A percentile compares a stretch with the other conserved stretches of the same genome.
phyloP scores from a whole-genome alignment of 169 alveolate genomes.

The Plasmodium chabaudi region DNA sequence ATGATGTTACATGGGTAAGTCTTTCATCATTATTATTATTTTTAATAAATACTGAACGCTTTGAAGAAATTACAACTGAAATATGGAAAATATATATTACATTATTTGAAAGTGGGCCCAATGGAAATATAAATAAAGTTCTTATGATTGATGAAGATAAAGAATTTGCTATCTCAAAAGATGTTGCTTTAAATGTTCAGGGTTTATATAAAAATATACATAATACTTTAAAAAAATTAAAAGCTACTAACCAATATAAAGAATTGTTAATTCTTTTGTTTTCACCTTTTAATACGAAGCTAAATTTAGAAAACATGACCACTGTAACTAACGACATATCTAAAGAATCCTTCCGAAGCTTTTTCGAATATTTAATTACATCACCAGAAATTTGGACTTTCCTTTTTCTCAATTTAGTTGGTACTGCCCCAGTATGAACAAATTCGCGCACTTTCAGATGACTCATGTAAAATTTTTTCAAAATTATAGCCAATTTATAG shows the following conservation, averaged over 20 bases:
- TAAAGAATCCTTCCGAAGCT: slow-evolving; percentile 2
- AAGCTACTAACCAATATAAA: background rate
- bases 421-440: background rate
- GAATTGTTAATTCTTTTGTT: slow-evolving; percentile 23
- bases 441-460: too few relatives aligned
- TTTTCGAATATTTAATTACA: background rate
- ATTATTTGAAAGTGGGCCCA: background rate
- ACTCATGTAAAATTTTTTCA: too few relatives aligned
- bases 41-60: background rate
- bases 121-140: background rate
- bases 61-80: background rate
- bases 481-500: too few relatives aligned
- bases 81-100: background rate
- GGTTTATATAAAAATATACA: slow-evolving; percentile 8
- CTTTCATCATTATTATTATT: slow-evolving; percentile 18
- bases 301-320: slow-evolving; percentile 3
- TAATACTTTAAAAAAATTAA: background rate
- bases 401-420: slow-evolving; percentile 28
- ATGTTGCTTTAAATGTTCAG: background rate
- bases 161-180: background rate
- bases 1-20: slow-evolving; percentile 32
- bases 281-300: slow-evolving; percentile 38
- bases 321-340: background rate
- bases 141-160: background rate
- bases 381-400: slow-evolving; percentile 15